These are phyloP conservation scores for Cyclocybe cylindracea DNA, from an alignment of 768 basidiomycete species.

Conservation along the genomic window DNA sequence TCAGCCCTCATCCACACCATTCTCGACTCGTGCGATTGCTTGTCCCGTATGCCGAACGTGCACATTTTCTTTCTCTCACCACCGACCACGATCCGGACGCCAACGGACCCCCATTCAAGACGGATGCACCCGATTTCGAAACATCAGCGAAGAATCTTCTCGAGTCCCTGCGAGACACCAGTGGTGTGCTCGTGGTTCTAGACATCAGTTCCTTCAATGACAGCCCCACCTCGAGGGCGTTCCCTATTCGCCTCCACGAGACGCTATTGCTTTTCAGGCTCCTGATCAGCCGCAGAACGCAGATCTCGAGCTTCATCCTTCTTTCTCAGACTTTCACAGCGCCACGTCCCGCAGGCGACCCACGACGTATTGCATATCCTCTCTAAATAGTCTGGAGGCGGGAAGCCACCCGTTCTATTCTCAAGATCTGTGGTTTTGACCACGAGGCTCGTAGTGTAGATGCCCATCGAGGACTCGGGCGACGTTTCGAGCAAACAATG, in stretches of 20 bases:
- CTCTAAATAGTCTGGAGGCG: no score
- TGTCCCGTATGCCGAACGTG: background rate
- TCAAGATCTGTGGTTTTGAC: no score
- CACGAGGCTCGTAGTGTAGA: no score
- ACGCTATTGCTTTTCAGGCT: slow-evolving; percentile 11
- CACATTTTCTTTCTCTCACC: background rate
- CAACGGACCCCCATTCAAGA: background rate
- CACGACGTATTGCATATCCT: no score
- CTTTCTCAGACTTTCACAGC: slow-evolving; percentile 10
- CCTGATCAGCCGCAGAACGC: slow-evolving; percentile 2
- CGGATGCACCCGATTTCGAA: background rate
- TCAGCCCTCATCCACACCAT: background rate
- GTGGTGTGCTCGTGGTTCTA: slow-evolving; percentile 5
- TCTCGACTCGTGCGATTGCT: background rate
- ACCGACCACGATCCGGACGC: background rate
- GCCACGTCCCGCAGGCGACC: background rate
- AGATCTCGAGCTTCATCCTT: slow-evolving; percentile 9
- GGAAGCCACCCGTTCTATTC: no score
- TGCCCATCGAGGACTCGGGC: no score
- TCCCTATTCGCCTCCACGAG: slow-evolving; percentile 1
- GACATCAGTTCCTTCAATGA: slow-evolving; percentile 12
- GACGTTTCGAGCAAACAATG: no score
- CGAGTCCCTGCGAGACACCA: background rate
- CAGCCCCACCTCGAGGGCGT: slow-evolving; percentile 2
- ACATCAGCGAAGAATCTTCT: background rate